These are phyloP conservation scores for Psilocybe mexicana DNA, from an alignment of 1,284 basidiomycete species.

Conservation along the genomic window DNA sequence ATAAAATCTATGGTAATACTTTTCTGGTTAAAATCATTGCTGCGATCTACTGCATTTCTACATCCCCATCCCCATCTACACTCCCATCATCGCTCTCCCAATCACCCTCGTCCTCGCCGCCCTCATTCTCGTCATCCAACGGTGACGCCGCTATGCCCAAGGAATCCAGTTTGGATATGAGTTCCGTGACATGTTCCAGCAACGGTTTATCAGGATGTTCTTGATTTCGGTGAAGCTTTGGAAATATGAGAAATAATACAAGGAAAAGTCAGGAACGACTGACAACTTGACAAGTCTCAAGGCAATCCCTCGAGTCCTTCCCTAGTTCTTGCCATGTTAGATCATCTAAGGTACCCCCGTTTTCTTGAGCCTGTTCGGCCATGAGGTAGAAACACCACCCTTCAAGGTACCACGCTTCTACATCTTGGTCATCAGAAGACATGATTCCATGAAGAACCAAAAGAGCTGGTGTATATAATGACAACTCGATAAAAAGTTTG, in stretches of 20 bases:
- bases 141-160: conserved; percentile 70
- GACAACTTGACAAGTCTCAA: conserved; percentile 82
- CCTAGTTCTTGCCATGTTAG: conserved; percentile 80
- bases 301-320: conserved; percentile 76
- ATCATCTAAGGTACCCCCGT: conserved; percentile 56
- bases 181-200: conserved; percentile 74
- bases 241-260: conserved; percentile 8
- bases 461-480: conserved; percentile 70
- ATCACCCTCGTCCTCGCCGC: conserved; percentile 51
- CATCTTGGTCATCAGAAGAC: conserved; percentile 82
- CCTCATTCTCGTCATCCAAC: conserved; percentile 52
- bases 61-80: conserved; percentile 56
- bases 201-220: conserved; percentile 80
- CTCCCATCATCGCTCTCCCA: conserved; percentile 59
- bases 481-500: conserved; percentile 84
- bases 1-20: conserved; percentile 24
- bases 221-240: conserved; percentile 71
- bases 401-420: conserved; percentile 94
- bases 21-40: conserved; percentile 18
- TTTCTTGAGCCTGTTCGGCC: conserved; percentile 65
- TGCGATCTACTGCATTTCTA: conserved; percentile 54
- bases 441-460: conserved; percentile 80
- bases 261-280: conserved; percentile 26
- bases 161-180: conserved; percentile 68
- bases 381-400: conserved; percentile 91